phyloP scores from a whole-genome alignment of 2,329 filamentous ascomycete species.

The Thelonectria discophora region DNA sequence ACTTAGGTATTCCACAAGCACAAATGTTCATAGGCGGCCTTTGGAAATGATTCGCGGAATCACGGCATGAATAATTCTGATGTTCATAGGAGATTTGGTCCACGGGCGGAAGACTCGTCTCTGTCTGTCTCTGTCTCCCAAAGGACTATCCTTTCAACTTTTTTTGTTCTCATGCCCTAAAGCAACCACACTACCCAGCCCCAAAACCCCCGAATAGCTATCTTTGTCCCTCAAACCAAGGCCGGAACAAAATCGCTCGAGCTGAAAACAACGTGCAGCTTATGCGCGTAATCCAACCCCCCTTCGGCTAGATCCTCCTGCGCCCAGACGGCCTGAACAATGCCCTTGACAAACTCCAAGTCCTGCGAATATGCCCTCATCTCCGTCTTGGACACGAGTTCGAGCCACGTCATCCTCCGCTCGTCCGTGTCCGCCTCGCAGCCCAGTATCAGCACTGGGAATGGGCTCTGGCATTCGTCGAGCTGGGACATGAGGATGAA shows the following conservation, averaged over 20 bases:
- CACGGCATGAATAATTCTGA: too few relatives aligned
- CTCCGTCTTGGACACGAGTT: slow-evolving; percentile 7
- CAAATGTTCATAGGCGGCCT: too few relatives aligned
- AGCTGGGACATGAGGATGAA: neutral
- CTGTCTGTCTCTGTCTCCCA: too few relatives aligned
- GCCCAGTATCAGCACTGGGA: slow-evolving; percentile 12
- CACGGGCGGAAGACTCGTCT: too few relatives aligned
- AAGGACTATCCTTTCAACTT: too few relatives aligned
- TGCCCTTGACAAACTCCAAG: neutral
- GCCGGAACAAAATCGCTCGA: slow-evolving; percentile 4
- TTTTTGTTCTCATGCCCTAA: too few relatives aligned
- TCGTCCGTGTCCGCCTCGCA: slow-evolving; percentile 10
- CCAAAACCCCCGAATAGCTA: too few relatives aligned
- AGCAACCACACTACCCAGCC: too few relatives aligned
- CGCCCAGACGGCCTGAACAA: slow-evolving; percentile 12
- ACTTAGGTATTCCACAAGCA: too few relatives aligned
- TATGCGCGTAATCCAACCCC: slow-evolving; percentile 11
- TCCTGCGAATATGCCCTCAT: neutral
- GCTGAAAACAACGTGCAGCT: slow-evolving; percentile 10
- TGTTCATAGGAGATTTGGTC: too few relatives aligned
- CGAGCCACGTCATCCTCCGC: neutral
- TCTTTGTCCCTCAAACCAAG: slow-evolving; percentile 3
- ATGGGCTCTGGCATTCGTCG: slow-evolving; percentile 2
- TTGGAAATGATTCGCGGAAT: too few relatives aligned
- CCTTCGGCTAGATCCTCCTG: slow-evolving; percentile 9